These are phyloP conservation scores for Globisporangium echinulatum DNA, from an alignment of 352 stramenopile genomes.

Conservation along the genomic window DNA sequence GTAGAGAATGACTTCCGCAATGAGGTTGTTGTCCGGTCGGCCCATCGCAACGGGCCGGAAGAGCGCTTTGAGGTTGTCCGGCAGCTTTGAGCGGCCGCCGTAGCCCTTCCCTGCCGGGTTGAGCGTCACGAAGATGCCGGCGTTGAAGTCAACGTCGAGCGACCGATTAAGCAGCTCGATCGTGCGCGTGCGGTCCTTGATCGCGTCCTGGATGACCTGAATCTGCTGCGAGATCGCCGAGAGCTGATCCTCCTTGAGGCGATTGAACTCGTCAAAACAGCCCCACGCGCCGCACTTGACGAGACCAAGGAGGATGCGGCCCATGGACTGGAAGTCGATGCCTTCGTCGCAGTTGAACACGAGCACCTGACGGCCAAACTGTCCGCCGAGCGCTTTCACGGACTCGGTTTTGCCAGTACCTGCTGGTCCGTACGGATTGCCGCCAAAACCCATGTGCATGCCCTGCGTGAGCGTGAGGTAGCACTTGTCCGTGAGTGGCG, in stretches of 20 bases:
- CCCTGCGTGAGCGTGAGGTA: constrained; percentile 93
- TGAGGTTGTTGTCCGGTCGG: constrained; percentile 90
- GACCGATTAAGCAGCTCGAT: constrained; percentile 81
- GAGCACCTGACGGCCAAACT: constrained; percentile 89
- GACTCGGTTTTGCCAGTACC: constrained; percentile 94
- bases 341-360: constrained; percentile 94
- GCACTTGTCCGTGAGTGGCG: constrained; percentile 92
- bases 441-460: constrained; percentile 91
- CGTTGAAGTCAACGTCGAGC: constrained; percentile 90
- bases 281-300: constrained; percentile 94
- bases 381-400: constrained; percentile 89
- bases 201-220: constrained; percentile 92
- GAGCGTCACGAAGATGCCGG: constrained; percentile 95
- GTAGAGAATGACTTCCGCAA: constrained; percentile 91
- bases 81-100: constrained; percentile 88
- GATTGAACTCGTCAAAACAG: constrained; percentile 97
- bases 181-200: constrained; percentile 71
- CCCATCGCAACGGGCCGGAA: constrained; percentile 94
- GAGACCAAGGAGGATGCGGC: constrained; percentile 92
- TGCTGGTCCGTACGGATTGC: constrained; percentile 91
- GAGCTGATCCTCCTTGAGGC: constrained; percentile 92
- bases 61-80: constrained; percentile 93
- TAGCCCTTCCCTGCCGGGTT: constrained; percentile 94
- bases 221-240: constrained; percentile 94
- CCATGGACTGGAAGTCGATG: constrained; percentile 94